Percentiles rank a stretch among this genome's conserved stretches.
Evolutionary conservation across 73 alveolate genomes (phyloP).

Genomic region (Paramecium pentaurelia): DNA sequence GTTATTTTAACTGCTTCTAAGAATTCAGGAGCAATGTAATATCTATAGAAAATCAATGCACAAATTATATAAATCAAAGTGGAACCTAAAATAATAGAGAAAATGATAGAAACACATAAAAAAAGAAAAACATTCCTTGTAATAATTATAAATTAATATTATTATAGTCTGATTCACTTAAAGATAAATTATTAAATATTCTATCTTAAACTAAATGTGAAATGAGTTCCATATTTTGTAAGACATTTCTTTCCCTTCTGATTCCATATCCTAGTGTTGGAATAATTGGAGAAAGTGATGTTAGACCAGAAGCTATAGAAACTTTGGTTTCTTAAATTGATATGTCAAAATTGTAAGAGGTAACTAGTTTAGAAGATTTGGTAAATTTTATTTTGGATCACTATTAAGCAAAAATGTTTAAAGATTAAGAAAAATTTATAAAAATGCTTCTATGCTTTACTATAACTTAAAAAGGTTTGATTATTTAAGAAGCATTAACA

Average conservation of each 20-base stretch:
- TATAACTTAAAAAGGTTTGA: constrained; percentile 50
- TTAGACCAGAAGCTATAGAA: constrained; percentile 24
- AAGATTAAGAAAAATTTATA: constrained; percentile 40
- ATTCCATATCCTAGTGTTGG: constrained; percentile 54
- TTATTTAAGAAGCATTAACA: constrained; percentile 8
- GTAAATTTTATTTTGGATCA: constrained; percentile 43
- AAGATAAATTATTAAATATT: constrained; percentile 34
- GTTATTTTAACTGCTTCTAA: constrained; percentile 65
- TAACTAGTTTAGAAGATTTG: constrained; percentile 20
- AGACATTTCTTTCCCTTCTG: constrained; percentile 42
- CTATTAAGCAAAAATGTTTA: constrained; percentile 4
- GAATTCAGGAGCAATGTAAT: constrained; percentile 68
- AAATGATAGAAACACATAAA: constrained; percentile 49
- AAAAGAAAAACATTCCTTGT: constrained; percentile 33
- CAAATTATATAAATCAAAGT: constrained; percentile 38
- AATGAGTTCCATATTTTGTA: constrained; percentile 7
- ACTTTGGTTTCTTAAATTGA: constrained; percentile 27
- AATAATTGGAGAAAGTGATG: constrained; percentile 16
- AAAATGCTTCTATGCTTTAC: constrained; percentile 41
- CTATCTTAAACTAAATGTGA: neutral
- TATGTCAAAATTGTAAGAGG: constrained; percentile 1
- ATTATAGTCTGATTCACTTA: constrained; percentile 11
- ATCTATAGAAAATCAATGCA: constrained; percentile 57
- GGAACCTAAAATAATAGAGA: neutral
- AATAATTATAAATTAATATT: neutral